Base-by-base conservation (phyloP, 805 yeast species). In the Sugiyamaella mastotermitis region DNA sequence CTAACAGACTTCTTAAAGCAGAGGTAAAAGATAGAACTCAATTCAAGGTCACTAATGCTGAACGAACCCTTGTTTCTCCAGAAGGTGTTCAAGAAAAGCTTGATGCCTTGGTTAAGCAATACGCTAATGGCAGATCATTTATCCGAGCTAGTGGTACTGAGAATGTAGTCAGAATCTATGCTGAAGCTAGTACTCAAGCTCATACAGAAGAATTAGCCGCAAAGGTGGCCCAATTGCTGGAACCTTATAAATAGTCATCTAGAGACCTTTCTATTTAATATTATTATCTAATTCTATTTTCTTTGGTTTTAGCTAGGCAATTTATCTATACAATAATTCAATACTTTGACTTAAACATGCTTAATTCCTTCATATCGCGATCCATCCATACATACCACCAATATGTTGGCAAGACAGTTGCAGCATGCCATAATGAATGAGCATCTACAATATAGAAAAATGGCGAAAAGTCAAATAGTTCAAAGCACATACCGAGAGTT, bases 111-210 rank as follows among this genome's bases (percentile, higher is more conserved):
- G 90, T 90, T 14, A 54, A 62, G 7, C 62, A 73, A 49, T 78
- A 68, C 46, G 49, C 63, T 0, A 54, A 61, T 13, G 97, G 90
- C 1, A 74, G 98, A 54, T 80, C 94, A 2, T 92, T 92, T 61
- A 97, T 90, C 2, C 76, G 98, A 50, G 97, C 98, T 7, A 82
- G 94, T 43, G 98, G 98, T 10, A 92, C 98, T 1, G 98, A 92
- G 59, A 94, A 92, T 59, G 97, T 96, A 0, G 97, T 92, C 1
- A 75, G 98, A 51, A 85, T 92, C 5, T 92, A 92, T 50, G 92
- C 95, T 1, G 98, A 92, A 60, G 95, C 96, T 0, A 68, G 65
- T 2, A 71, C 76, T 0, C 52, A 51, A 28, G 62, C 58, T 8
- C 71, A 70, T 17, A 77, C 79, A 19, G 70, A 65, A 15, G 58